Percentiles rank a stretch among this genome's conserved stretches.
These are phyloP conservation scores for Fusarium cyanostomum DNA, from an alignment of 2,329 filamentous ascomycete species.

Conservation along the genomic window DNA sequence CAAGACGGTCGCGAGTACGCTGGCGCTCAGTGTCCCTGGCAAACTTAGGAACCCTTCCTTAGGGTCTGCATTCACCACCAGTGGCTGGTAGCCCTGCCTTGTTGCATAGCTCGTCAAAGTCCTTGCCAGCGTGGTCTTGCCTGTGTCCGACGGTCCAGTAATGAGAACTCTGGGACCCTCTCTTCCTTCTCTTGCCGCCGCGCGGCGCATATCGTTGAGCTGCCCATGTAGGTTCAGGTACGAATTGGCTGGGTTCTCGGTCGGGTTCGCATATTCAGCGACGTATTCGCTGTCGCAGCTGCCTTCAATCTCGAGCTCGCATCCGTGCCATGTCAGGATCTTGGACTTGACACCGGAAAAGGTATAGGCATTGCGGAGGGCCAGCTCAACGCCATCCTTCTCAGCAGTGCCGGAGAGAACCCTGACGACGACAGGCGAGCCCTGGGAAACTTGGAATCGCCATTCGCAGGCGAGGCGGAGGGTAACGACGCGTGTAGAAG, in stretches of 20 bases:
- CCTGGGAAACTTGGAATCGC: constrained; percentile 76
- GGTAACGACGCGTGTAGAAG: constrained; percentile 56
- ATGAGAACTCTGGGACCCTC: constrained; percentile 86
- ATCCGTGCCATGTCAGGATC: constrained; percentile 92
- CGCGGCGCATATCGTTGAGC: constrained; percentile 76
- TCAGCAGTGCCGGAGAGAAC: constrained; percentile 86
- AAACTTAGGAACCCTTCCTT: constrained; percentile 80
- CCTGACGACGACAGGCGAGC: constrained; percentile 59
- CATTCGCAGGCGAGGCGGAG: constrained; percentile 77
- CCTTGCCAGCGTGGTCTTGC: constrained; percentile 85
- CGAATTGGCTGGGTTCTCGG: constrained; percentile 82
- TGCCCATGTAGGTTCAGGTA: constrained; percentile 90
- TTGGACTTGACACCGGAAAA: constrained; percentile 86
- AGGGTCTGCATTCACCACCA: constrained; percentile 87
- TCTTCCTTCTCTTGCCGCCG: constrained; percentile 57
- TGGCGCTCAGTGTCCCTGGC: constrained; percentile 84
- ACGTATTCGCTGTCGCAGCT: constrained; percentile 62
- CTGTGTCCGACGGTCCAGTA: constrained; percentile 78
- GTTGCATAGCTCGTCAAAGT: constrained; percentile 83
- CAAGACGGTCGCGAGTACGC: constrained; percentile 86
- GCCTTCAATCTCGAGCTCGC: constrained; percentile 80
- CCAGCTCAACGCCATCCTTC: constrained; percentile 94
- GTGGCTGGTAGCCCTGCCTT: constrained; percentile 75
- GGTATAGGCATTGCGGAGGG: constrained; percentile 79
- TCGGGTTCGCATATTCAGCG: constrained; percentile 71